Percentiles rank a stretch among this genome's conserved stretches.
Conservation (phyloP, 140 eudicot genomes). For the Anethum foeniculum region DNA sequence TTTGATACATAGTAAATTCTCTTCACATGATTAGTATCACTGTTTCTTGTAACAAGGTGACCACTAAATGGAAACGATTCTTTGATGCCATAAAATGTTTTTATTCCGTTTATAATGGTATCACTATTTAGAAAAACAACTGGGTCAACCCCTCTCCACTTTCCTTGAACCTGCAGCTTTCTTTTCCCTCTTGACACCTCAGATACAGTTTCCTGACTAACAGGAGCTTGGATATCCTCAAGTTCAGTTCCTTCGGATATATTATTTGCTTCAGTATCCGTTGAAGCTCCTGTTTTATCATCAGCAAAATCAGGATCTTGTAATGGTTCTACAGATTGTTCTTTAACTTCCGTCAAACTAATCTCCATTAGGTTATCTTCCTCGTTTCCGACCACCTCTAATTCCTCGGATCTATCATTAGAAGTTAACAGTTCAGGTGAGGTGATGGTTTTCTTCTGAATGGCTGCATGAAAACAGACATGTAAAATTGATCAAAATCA, state of each 20-base stretch:
- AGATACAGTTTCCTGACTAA: slow-evolving; percentile 26
- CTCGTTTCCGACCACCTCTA: slow-evolving; percentile 22
- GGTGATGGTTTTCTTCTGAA: slow-evolving; percentile 38
- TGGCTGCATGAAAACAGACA: slow-evolving; percentile 34
- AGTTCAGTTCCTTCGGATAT: slow-evolving; percentile 30
- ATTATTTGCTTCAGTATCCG: slow-evolving; percentile 37
- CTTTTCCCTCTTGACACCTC: slow-evolving; percentile 56
- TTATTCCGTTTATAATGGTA: slow-evolving; percentile 43
- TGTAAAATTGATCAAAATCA: background rate
- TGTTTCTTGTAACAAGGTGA: slow-evolving; percentile 74
- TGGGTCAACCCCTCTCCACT: slow-evolving; percentile 97
- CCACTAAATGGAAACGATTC: slow-evolving; percentile 65
- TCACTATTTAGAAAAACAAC: slow-evolving; percentile 66
- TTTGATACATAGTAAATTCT: slow-evolving; percentile 79
- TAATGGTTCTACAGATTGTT: slow-evolving; percentile 16
- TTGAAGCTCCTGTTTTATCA: slow-evolving; percentile 31
- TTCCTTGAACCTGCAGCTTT: slow-evolving; percentile 88
- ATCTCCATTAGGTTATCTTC: slow-evolving; percentile 24
- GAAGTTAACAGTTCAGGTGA: slow-evolving; percentile 20
- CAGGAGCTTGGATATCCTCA: slow-evolving; percentile 23
- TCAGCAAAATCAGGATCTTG: slow-evolving; percentile 24
- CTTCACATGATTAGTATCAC: slow-evolving; percentile 71
- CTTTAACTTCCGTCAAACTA: slow-evolving; percentile 20
- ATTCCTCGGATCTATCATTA: slow-evolving; percentile 21
- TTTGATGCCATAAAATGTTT: slow-evolving; percentile 71